A percentile compares a stretch with the other conserved stretches of the same genome.
These are phyloP conservation scores for Panellus pusillus DNA, from an alignment of 768 basidiomycete genomes.

Conservation along the genomic window DNA sequence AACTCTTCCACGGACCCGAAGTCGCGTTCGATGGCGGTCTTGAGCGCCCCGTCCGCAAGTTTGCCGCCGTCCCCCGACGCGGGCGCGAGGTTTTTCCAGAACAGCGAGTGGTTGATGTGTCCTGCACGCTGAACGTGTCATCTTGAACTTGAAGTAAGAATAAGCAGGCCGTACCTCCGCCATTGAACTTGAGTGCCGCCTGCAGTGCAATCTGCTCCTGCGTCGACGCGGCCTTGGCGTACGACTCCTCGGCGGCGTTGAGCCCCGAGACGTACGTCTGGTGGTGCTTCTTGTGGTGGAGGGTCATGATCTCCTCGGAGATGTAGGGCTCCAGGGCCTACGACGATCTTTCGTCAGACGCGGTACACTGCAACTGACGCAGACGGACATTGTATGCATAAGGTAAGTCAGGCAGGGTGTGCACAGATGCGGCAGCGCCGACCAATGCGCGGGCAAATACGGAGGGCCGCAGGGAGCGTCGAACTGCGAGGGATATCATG, in stretches of 20 bases:
- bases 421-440: conserved; percentile 47
- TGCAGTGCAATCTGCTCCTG: conserved; percentile 84
- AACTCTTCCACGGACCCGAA: conserved; percentile 88
- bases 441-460: conserved; percentile 48
- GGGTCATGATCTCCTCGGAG: conserved; percentile 87
- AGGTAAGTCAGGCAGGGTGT: conserved; percentile 78
- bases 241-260: conserved; percentile 89
- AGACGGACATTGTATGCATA: conserved; percentile 72
- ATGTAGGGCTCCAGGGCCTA: conserved; percentile 88
- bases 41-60: conserved; percentile 65
- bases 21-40: conserved; percentile 71
- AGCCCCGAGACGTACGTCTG: conserved; percentile 93
- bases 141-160: not conserved
- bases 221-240: conserved; percentile 60
- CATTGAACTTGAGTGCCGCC: conserved; percentile 94
- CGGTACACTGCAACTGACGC: conserved; percentile 19
- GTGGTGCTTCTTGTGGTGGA: conserved; percentile 92
- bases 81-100: conserved; percentile 98
- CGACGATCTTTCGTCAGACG: conserved; percentile 3
- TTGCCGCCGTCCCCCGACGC: conserved; percentile 59
- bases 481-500: conserved; percentile 51
- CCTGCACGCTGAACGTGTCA: conserved; percentile 40
- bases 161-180: conserved; percentile 60
- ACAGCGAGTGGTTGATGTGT: conserved; percentile 93
- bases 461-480: conserved; percentile 42